Base-by-base conservation (phyloP, 306 rosid genomes). In the Cicer bijugum region DNA sequence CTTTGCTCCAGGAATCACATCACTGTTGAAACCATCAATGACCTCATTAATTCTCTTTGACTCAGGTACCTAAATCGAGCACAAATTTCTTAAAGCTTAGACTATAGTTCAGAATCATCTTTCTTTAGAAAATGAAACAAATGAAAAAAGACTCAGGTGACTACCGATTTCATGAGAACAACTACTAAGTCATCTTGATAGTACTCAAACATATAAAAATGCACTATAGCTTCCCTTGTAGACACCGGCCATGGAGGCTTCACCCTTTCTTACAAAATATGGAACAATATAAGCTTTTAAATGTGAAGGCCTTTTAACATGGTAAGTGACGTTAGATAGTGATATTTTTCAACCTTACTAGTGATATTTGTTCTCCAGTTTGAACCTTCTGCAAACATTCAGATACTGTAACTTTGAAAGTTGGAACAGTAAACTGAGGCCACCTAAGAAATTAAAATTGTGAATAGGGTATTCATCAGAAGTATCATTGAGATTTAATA, bases 161-260 rank as follows among this genome's bases (percentile, higher is more conserved):
- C 57, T 85, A 95, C 97, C 93, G 97, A 42, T 77, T 95, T 95
- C 64, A 91, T 52, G 85, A 91, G 88, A 58, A 90, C 88, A 69
- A 91, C 83, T 69, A 88, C 20, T 75, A 91, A 82, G 80, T 87
- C 99, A 63, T 91, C 99, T 84, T 90, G 91, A 71, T 80, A 70
- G 82, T 95, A 95, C 82, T 95, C 99, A 59, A 95, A 91, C 81
- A 87, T 60, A 84, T 90, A 88, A 80, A 78, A 90, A 81, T 91
- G 97, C 63, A 90, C 72, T 58, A 90, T 51, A 35, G 88, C 92
- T 82, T 95, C 99, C 88, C 99, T 95, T 45, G 88, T 59, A 12
- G 99, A 88, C 73, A 91, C 86, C 1, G 99, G 99, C 99, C 97
- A 95, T 2, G 98, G 77, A 75, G 89, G 74, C 89, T 94, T 94